Evolutionary conservation across 257 asterid species (phyloP), one percentile per base, ranked within the genome.

Genomic region (Orobanche coerulescens): DNA sequence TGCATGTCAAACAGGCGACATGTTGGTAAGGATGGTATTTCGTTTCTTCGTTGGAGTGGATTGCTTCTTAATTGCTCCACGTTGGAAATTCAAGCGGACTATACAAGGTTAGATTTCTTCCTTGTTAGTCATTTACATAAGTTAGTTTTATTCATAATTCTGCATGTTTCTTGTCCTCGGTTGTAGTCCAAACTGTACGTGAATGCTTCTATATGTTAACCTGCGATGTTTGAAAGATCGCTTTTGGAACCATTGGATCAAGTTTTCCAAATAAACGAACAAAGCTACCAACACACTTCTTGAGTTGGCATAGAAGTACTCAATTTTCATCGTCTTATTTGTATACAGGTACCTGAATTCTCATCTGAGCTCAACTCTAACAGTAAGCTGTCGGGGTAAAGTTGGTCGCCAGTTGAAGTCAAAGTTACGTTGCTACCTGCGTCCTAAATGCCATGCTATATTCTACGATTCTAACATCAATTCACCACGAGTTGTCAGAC

Each of bases 41-140:
- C 94, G 16, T 92, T 84, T 80, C 95, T 86, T 72, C 78, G 76
- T 58, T 92, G 98, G 98, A 86, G 94, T 74, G 98, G 98, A 53
- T 72, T 92, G 59, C 84, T 92, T 37, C 57, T 92, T 53, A 92
- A 92, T 69, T 76, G 86, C 73, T 61, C 76, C 16, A 92, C 95
- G 1, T 75, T 88, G 63, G 98, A 92, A 79, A 80, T 88, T 66
- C 98, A 82, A 78, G 98, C 95, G n/a, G 98, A 88, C 71, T 92
- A 88, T 72, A 73, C 84, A 23, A 92, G 97, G 98, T 87, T 56
- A 61, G 11, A 44, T 44, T 59, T 26, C 58, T 54, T 42, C 36
- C 28, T 33, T 43, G 4, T 54, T 49, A 44, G 22, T 28, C 26
- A 30, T 57, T 44, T 51, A 37, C 23, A 46, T 18, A 7, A 13